These are phyloP conservation scores for Chrysosporium queenslandicum DNA, from an alignment of 2,329 filamentous ascomycete species.

Conservation along the genomic window DNA sequence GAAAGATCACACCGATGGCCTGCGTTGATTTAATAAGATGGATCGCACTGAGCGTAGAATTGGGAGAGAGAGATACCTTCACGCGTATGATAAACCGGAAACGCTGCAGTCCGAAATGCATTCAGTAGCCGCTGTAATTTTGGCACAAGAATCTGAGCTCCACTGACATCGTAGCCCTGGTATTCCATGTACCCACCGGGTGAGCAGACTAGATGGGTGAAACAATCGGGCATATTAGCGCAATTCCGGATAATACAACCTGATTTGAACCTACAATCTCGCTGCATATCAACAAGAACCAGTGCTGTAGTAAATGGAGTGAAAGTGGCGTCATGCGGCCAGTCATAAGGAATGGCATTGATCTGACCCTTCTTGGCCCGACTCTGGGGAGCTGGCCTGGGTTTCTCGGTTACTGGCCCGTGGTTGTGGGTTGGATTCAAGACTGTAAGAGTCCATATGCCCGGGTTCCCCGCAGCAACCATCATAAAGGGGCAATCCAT, in stretches of 20 bases:
- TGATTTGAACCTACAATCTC: constrained; percentile 34
- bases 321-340: constrained; percentile 39
- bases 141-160: constrained; percentile 33
- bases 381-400: constrained; percentile 33
- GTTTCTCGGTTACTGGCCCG: constrained; percentile 34
- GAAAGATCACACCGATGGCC: constrained; percentile 45
- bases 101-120: constrained; percentile 32
- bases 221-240: background rate
- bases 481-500: constrained; percentile 40
- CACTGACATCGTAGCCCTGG: constrained; percentile 37
- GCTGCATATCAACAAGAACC: constrained; percentile 42
- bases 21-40: constrained; percentile 14
- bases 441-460: constrained; percentile 37
- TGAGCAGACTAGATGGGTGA: constrained; percentile 29
- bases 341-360: constrained; percentile 35
- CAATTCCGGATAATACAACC: background rate
- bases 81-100: constrained; percentile 39
- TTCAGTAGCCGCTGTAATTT: constrained; percentile 32
- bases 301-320: constrained; percentile 39
- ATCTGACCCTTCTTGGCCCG: constrained; percentile 38
- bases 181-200: constrained; percentile 38
- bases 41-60: constrained; percentile 15
- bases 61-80: constrained; percentile 25
- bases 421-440: constrained; percentile 37
- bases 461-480: constrained; percentile 35